phyloP scores from a whole-genome alignment of 441 rosid genomes.

The Cnidoscolus chayamansa region DNA sequence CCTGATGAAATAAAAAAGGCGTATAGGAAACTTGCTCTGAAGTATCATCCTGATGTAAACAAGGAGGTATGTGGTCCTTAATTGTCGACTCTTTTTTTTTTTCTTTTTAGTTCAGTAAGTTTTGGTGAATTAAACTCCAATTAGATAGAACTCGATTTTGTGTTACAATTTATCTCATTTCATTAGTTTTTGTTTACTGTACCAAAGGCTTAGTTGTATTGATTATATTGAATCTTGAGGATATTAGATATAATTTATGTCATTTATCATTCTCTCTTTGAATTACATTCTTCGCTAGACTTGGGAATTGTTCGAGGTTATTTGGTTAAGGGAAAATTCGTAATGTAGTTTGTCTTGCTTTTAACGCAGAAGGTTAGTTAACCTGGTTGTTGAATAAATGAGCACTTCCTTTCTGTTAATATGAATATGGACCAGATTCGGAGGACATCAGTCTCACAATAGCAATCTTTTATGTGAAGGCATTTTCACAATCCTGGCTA shows the following conservation, averaged over 20 bases:
- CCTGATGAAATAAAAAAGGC: conserved; percentile 86
- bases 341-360: neutral
- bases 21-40: conserved; percentile 91
- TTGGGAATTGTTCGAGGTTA: neutral
- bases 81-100: neutral
- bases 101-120: neutral
- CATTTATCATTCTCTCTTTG: neutral
- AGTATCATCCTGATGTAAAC: conserved; percentile 93
- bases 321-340: neutral
- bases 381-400: neutral
- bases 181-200: neutral
- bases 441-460: neutral
- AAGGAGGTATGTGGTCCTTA: conserved; percentile 52
- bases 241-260: conserved; percentile 7
- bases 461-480: neutral
- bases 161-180: neutral
- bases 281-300: neutral
- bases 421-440: neutral
- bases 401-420: neutral
- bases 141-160: neutral
- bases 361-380: neutral
- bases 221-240: conserved; percentile 4
- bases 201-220: neutral
- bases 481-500: neutral
- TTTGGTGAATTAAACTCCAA: neutral